Percentiles rank a stretch among this genome's conserved stretches.
Evolutionary conservation across 176 grass and related monocot species (phyloP).

Genomic region (Aegilops umbellulata): DNA sequence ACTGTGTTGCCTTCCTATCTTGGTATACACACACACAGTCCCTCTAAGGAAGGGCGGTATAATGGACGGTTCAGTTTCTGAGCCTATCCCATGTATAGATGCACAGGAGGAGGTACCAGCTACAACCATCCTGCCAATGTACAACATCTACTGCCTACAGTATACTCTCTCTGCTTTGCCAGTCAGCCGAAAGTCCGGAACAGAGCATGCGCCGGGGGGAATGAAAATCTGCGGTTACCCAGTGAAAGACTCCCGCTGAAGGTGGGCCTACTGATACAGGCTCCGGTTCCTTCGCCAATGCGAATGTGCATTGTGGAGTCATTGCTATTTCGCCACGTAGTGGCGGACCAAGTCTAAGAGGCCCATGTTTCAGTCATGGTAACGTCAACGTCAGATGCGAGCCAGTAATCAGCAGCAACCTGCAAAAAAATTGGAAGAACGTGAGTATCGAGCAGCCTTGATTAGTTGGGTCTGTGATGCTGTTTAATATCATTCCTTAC

Average conservation of each 20-base stretch:
- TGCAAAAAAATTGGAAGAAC: conserved; percentile 44
- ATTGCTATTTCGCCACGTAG: conserved; percentile 31
- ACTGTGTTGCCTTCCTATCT: conserved; percentile 27
- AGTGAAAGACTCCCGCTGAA: not conserved
- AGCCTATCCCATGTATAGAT: conserved; percentile 25
- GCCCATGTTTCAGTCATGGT: conserved; percentile 73
- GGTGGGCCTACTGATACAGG: conserved; percentile 11
- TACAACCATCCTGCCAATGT: conserved; percentile 37
- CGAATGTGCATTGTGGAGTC: conserved; percentile 4
- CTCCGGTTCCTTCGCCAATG: conserved; percentile 15
- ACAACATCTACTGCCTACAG: conserved; percentile 41
- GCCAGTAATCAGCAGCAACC: conserved; percentile 87
- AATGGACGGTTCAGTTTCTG: not conserved
- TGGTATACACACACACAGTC: conserved; percentile 28
- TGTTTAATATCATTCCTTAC: conserved; percentile 38
- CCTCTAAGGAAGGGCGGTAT: conserved; percentile 5
- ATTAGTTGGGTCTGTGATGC: not conserved
- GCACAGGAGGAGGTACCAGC: conserved; percentile 10
- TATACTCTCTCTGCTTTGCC: conserved; percentile 31
- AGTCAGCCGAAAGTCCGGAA: not conserved
- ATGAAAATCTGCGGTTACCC: not conserved
- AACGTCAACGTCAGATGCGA: conserved; percentile 48
- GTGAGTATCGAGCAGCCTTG: not conserved
- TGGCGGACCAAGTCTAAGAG: conserved; percentile 19
- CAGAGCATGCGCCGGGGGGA: not conserved